A percentile compares a stretch with the other conserved stretches of the same genome.
Evolutionary conservation across 345 rosid species (phyloP).

Genomic region (Eucalyptus camaldulensis): DNA sequence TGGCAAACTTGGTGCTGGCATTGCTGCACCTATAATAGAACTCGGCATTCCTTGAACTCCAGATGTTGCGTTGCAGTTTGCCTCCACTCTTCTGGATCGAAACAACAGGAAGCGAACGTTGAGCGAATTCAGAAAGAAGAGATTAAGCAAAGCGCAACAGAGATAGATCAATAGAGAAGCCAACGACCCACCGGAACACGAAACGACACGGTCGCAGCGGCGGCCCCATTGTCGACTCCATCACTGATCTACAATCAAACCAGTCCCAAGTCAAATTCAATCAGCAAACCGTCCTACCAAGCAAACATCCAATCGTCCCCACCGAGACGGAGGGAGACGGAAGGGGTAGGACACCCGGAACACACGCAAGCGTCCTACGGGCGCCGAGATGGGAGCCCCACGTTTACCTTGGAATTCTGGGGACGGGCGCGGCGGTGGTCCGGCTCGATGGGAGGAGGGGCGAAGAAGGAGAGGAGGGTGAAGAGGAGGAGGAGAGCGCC

Average conservation of each 20-base stretch:
- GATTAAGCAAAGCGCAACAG: not conserved
- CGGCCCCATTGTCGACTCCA: constrained; percentile 8
- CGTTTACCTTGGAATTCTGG: constrained; percentile 18
- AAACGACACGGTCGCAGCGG: constrained; percentile 15
- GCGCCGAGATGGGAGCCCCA: not conserved
- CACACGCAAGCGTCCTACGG: not conserved
- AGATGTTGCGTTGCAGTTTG: constrained; percentile 54
- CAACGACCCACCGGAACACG: constrained; percentile 66
- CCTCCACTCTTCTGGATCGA: constrained; percentile 47
- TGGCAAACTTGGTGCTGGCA: constrained; percentile 48
- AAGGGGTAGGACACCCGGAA: not conserved
- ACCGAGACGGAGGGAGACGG: not conserved
- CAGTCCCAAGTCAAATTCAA: not conserved
- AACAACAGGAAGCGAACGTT: not conserved
- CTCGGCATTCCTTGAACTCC: constrained; percentile 59
- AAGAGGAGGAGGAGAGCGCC: constrained; percentile 56
- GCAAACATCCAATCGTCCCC: not conserved
- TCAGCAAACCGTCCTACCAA: not conserved
- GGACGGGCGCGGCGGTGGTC: constrained; percentile 17
- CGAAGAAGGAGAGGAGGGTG: constrained; percentile 54
- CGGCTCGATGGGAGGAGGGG: constrained; percentile 55
- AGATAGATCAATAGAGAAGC: not conserved
- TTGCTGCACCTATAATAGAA: constrained; percentile 62
- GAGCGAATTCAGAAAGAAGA: not conserved
- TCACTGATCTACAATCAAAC: not conserved